phyloP scores from a whole-genome alignment of 2,329 filamentous ascomycete species.

The Talaromyces sp. region DNA sequence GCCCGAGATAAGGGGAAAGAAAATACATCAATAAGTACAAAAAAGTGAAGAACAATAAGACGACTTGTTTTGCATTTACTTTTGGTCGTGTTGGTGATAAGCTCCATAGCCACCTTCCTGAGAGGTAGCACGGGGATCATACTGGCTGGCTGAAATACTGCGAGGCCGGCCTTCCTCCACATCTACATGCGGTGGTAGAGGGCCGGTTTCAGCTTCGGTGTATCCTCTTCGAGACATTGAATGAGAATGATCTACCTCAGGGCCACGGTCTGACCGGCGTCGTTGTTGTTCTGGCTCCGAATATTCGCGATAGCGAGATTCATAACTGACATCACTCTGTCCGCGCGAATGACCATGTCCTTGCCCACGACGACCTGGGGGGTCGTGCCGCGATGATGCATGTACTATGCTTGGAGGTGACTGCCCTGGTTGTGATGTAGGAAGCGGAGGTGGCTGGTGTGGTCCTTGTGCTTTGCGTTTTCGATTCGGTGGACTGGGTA shows the following conservation, averaged over 20 bases:
- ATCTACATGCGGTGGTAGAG: background rate
- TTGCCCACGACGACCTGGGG: background rate
- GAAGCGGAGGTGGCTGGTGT: conserved; percentile 49
- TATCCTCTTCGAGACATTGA: conserved; percentile 2
- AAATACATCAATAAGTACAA: background rate
- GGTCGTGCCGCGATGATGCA: background rate
- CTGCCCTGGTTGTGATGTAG: conserved; percentile 38
- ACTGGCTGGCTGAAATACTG: background rate
- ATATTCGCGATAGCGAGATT: conserved; percentile 9
- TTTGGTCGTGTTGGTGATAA: background rate
- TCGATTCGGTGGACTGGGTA: conserved; percentile 67
- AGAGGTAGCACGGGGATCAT: background rate
- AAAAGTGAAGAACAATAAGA: background rate
- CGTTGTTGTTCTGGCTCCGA: conserved; percentile 8
- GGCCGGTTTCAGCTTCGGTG: background rate
- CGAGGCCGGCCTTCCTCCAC: background rate
- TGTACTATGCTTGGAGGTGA: conserved; percentile 1
- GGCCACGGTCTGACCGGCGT: conserved; percentile 5
- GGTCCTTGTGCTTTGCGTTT: conserved; percentile 71
- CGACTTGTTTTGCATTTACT: background rate
- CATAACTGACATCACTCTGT: conserved; percentile 13
- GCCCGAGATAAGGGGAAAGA: background rate
- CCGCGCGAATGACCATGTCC: conserved; percentile 11
- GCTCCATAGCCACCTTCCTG: background rate
- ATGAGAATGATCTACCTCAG: conserved; percentile 5